phyloP scores from a whole-genome alignment of 169 alveolate species.

The Fabrea salina region DNA sequence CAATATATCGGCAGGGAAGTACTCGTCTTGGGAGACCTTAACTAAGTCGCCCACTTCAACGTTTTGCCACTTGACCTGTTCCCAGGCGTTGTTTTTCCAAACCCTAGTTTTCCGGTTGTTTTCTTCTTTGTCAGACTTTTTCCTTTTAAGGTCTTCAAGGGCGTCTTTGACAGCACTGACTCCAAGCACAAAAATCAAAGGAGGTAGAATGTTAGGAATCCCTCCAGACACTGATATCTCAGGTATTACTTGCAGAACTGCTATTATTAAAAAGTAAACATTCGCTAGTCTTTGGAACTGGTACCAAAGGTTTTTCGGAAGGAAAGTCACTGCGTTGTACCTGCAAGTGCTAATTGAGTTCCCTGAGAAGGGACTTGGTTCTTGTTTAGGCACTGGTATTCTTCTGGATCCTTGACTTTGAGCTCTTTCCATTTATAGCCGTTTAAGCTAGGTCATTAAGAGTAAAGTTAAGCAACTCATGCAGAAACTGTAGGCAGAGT shows the following conservation, averaged over 20 bases:
- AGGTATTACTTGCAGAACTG: constrained; percentile 86
- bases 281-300: constrained; percentile 76
- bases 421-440: too few species aligned
- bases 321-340: constrained; percentile 33
- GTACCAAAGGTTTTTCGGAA: constrained; percentile 73
- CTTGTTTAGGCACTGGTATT: not conserved
- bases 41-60: constrained; percentile 76
- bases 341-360: constrained; percentile 18
- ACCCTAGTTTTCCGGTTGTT: constrained; percentile 77
- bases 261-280: constrained; percentile 72
- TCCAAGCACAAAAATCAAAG: constrained; percentile 85
- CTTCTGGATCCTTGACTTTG: too few species aligned
- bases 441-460: too few species aligned
- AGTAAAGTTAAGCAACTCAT: too few species aligned
- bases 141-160: constrained; percentile 94
- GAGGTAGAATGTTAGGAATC: constrained; percentile 92
- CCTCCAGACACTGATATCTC: constrained; percentile 95
- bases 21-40: constrained; percentile 42
- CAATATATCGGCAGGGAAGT: constrained; percentile 72
- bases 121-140: constrained; percentile 91
- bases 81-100: not conserved
- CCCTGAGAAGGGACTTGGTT: not conserved
- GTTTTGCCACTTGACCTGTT: constrained; percentile 35
- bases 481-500: not conserved
- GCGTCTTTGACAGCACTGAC: constrained; percentile 95